A percentile compares a stretch with the other conserved stretches of the same genome.
Conservation (phyloP, 352 stramenopile species). For the Globisporangium spiculum region DNA sequence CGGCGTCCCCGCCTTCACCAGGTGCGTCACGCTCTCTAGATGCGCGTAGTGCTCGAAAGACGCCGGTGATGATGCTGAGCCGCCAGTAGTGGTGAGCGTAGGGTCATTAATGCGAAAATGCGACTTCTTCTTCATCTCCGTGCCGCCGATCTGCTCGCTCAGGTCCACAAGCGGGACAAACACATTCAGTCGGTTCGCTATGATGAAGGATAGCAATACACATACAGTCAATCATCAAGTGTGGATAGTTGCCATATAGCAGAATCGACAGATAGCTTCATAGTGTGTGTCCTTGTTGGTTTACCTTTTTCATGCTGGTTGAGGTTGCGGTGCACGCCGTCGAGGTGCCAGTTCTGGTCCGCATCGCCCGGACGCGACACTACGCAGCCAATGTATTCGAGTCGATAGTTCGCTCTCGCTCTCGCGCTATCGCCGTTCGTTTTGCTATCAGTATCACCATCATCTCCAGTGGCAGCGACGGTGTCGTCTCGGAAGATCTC, state of each 20-base stretch:
- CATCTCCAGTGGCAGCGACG: constrained; percentile 13
- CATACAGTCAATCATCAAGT: neutral
- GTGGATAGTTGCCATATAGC: too few species aligned
- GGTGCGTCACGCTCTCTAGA: constrained; percentile 49
- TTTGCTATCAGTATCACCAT: constrained; percentile 18
- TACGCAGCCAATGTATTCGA: constrained; percentile 77
- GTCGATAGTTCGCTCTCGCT: constrained; percentile 18
- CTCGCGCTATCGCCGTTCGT: neutral
- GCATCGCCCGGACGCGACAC: constrained; percentile 53
- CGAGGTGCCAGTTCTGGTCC: constrained; percentile 80
- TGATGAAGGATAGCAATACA: neutral
- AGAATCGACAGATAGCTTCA: too few species aligned
- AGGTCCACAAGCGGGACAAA: constrained; percentile 68
- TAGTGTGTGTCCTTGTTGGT: too few species aligned
- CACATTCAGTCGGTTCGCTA: constrained; percentile 71
- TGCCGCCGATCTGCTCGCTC: constrained; percentile 43
- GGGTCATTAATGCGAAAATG: constrained; percentile 41
- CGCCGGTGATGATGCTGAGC: constrained; percentile 16
- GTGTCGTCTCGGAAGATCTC: constrained; percentile 17
- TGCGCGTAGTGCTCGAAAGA: constrained; percentile 49
- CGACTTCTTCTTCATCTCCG: constrained; percentile 65
- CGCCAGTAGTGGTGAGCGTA: neutral
- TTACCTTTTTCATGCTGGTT: constrained; percentile 48
- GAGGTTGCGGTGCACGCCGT: constrained; percentile 63
- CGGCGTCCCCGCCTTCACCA: constrained; percentile 51